Evolutionary conservation across 2,329 filamentous ascomycete genomes (phyloP).

Genomic region (Fusarium sublunatum): DNA sequence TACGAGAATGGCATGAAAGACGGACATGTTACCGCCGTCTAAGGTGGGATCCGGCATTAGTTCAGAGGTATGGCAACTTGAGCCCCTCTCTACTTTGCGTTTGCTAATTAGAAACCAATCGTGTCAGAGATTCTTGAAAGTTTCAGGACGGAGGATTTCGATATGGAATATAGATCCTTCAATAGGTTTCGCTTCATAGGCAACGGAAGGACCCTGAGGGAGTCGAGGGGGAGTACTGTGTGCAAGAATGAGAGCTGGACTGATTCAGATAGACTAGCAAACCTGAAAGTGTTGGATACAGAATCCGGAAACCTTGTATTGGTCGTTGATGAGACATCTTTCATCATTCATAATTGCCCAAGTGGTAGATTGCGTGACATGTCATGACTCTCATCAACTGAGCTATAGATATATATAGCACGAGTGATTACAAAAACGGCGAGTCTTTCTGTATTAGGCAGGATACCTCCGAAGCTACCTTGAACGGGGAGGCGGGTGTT

Average conservation of each 20-base stretch:
- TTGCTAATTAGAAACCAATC: background rate
- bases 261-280: background rate
- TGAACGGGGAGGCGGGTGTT: too few relatives aligned
- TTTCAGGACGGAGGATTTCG: slow-evolving; percentile 5
- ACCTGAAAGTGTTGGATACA: background rate
- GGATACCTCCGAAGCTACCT: background rate
- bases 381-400: background rate
- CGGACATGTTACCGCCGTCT: slow-evolving; percentile 1
- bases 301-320: background rate
- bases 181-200: slow-evolving; percentile 14
- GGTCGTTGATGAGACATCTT: background rate
- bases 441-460: background rate
- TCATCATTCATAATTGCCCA: background rate
- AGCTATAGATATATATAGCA: background rate
- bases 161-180: background rate
- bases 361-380: background rate
- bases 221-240: background rate
- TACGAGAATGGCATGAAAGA: slow-evolving; percentile 11
- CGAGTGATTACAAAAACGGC: too few relatives aligned
- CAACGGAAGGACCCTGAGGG: slow-evolving; percentile 1
- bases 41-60: slow-evolving; percentile 1
- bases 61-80: background rate
- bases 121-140: background rate
- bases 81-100: background rate
- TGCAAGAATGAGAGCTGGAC: too few relatives aligned